Conservation (phyloP, 495 filamentous ascomycete genomes). For the Daldinia grandis region DNA sequence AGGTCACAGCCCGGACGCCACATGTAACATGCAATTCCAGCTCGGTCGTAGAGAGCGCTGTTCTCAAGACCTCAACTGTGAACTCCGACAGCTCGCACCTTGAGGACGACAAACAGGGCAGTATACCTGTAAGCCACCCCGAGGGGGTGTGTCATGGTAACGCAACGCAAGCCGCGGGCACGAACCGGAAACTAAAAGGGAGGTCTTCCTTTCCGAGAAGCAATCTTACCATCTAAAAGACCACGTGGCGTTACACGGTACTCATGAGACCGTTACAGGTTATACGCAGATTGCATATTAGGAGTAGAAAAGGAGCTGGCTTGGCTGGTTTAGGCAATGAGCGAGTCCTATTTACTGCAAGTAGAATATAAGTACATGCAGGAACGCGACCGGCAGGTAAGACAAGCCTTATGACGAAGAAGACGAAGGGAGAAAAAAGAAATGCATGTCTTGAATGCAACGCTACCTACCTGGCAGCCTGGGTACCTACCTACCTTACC, state of each 20-base stretch:
- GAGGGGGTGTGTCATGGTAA: neutral
- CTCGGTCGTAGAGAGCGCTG: neutral
- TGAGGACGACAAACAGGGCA: slow-evolving; percentile 5
- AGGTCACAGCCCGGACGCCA: slow-evolving; percentile 11
- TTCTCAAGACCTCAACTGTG: slow-evolving; percentile 5
- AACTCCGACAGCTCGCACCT: neutral
- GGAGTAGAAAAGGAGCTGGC: neutral
- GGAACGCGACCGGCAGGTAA: slow-evolving; percentile 26
- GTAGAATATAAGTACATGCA: slow-evolving; percentile 38
- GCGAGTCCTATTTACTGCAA: neutral
- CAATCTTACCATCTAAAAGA: slow-evolving; percentile 1
- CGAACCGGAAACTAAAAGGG: slow-evolving; percentile 11
- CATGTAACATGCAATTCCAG: slow-evolving; percentile 14
- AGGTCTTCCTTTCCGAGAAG: neutral
- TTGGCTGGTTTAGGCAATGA: neutral
- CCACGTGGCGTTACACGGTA: slow-evolving; percentile 37
- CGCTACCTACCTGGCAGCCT: no score
- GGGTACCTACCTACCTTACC: no score
- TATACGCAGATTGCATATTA: slow-evolving; percentile 3
- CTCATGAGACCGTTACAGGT: slow-evolving; percentile 20
- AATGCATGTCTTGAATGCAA: slow-evolving; percentile 33
- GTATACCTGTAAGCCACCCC: slow-evolving; percentile 10
- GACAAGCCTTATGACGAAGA: slow-evolving; percentile 25
- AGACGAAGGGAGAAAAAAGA: neutral
- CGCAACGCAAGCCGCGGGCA: neutral